A percentile compares a stretch with the other conserved stretches of the same genome.
These are phyloP conservation scores for Daldinia caldariorum DNA, from an alignment of 495 filamentous ascomycete genomes.

Conservation along the genomic window DNA sequence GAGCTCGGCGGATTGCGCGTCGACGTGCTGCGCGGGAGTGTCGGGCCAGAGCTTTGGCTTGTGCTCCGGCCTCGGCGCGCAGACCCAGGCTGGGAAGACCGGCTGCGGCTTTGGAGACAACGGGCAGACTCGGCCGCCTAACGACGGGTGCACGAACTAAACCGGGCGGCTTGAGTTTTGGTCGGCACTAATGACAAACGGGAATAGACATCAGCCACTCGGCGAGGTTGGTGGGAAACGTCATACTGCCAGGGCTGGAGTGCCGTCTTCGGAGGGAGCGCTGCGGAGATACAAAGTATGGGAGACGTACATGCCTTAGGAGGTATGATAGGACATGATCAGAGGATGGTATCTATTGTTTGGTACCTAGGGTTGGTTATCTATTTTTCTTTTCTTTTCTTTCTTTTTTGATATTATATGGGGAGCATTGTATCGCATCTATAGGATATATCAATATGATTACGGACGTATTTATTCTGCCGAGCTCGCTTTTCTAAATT, in stretches of 20 bases:
- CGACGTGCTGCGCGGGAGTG: constrained; percentile 49
- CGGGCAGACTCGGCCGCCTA: background rate
- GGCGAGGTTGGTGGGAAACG: background rate
- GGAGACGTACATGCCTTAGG: background rate
- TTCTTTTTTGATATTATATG: background rate
- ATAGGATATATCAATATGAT: background rate
- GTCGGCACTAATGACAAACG: background rate
- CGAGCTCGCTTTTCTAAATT: background rate
- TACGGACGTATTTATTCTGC: background rate
- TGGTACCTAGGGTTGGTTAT: background rate
- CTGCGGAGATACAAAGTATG: background rate
- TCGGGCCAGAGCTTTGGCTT: constrained; percentile 40
- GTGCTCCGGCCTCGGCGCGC: constrained; percentile 55
- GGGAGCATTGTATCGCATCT: constrained; percentile 34
- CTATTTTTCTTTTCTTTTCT: no score
- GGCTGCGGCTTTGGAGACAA: constrained; percentile 56
- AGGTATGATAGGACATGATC: background rate
- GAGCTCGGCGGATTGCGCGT: constrained; percentile 49
- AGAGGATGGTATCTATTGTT: background rate
- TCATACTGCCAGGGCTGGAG: background rate
- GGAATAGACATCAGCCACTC: background rate
- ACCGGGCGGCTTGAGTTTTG: background rate
- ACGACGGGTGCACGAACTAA: constrained; percentile 1
- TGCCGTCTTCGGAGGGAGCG: constrained; percentile 1
- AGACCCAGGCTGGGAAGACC: constrained; percentile 56